A percentile compares a stretch with the other conserved stretches of the same genome.
Evolutionary conservation across 768 basidiomycete genomes (phyloP).

Genomic region (Sistotremastrum niveocremeum): DNA sequence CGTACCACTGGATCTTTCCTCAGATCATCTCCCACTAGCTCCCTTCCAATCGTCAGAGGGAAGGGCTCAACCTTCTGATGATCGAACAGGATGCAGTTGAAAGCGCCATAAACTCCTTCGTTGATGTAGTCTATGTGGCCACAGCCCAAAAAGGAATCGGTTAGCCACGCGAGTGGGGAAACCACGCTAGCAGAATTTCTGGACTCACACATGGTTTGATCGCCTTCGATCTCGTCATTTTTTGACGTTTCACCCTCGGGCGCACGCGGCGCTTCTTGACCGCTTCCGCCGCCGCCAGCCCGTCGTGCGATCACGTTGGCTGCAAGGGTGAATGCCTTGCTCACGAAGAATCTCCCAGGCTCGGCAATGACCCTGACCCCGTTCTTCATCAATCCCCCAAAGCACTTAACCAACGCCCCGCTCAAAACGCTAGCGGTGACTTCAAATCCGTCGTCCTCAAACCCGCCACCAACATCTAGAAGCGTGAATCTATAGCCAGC

Average conservation of each 20-base stretch:
- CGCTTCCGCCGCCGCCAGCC: constrained; percentile 31
- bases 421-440: constrained; percentile 58
- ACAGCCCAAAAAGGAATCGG: neutral
- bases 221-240: no score
- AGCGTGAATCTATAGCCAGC: constrained; percentile 73
- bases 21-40: no score
- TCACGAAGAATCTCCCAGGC: constrained; percentile 90
- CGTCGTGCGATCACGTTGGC: constrained; percentile 88
- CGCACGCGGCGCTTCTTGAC: constrained; percentile 11
- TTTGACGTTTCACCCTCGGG: neutral
- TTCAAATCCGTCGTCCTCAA: constrained; percentile 81
- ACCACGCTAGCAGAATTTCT: neutral
- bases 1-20: no score
- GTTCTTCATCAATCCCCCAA: constrained; percentile 44
- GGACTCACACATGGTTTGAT: no score
- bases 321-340: constrained; percentile 84
- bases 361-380: constrained; percentile 83
- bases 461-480: constrained; percentile 93
- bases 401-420: constrained; percentile 60
- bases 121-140: constrained; percentile 82
- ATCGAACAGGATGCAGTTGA: constrained; percentile 96
- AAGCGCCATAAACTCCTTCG: constrained; percentile 95
- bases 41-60: constrained; percentile 21
- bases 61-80: constrained; percentile 82
- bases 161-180: constrained; percentile 5